Evolutionary conservation across 192 early-diverging fungal genomes (phyloP), one percentile per base, ranked within the genome.

Genomic region (Coemansia sp.): DNA sequence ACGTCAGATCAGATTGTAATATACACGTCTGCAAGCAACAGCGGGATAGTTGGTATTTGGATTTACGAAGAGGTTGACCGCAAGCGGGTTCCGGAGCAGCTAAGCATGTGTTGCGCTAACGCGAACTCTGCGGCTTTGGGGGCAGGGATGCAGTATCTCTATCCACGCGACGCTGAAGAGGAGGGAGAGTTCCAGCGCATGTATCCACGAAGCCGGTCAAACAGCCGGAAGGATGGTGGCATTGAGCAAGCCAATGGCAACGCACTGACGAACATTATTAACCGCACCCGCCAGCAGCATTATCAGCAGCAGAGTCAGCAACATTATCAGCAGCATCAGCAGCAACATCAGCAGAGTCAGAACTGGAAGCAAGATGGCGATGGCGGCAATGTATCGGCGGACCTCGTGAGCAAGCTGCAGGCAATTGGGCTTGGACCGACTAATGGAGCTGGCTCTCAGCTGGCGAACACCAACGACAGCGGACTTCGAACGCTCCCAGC

Each of bases 1-100:
- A 61, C 90, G n/a, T 85, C 87, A 36, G 85, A 87, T 14, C 89
- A 95, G 68, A 94, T 92, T 65, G 88, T 94, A 40, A 97, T 97
- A 51, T 97, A 94, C 69, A 83, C 85, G 42, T 74, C 69, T 37
- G 48, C 56, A 34, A 58, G 22, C 42, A 62, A 53, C 51, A 46
- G 61, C 15, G 64, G 62, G 1, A 70, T 78, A 42, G 25, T 75
- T 4, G 81, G 71, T 2, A 63, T 82, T 14, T 82, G 81, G 81
- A 74, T 82, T 9, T 82, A 82, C 38, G 75, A 78, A 22, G 73
- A 77, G 46, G 48, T 63, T 1, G 81, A 82, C 59, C 67, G 75
- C 22, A 22, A 38, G 31, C 44, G 75, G 48, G 71, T 82, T 14
- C 68, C 71, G 0, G 64, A 72, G 65, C 77, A 80, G 62, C 68